Base-by-base conservation (phyloP, 2,329 filamentous ascomycete species). In the Albophoma yamanashiensis region DNA sequence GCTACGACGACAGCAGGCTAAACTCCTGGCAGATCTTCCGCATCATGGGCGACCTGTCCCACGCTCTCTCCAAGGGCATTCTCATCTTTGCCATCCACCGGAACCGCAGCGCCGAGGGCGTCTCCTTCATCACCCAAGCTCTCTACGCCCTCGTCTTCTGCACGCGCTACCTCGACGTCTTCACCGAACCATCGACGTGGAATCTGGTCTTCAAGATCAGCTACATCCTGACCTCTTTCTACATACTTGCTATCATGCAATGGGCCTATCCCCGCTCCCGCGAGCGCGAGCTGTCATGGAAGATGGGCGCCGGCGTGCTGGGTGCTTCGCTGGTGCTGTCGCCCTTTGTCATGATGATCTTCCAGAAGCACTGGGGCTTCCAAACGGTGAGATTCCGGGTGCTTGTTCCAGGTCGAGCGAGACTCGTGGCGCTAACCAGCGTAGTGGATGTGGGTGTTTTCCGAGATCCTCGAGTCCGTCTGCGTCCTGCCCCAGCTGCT, bases 271-370 rank as follows among this genome's bases (percentile, higher is more conserved):
- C 92, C 14, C 84, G 93, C 40, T 96, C 92, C n/a, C 80, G 92
- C 50, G 93, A 97, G 75, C 82, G 87, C 58, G 93, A 97, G 77
- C 85, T 91, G 67, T 89, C 92, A n/a, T 97, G 93, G 92, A 96
- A 92, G 75, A 79, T 97, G 64, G 91, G 90, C 50, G 85, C 85
- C 34, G 84, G 83, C 64, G 87, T 87, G 58, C 74, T 93, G 2
- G 79, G 76, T 15, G 88, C 83, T 4, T 87, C 87, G 25, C 68
- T 91, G 38, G 67, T 89, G 15, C 70, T 89, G 38, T 87, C 91
- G 12, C 91, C 92, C 0, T 81, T 95, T 64, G 81, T 85, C 65
- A 88, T 87, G 76, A 72, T 89, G 65, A 84, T 92, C 59, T 88
- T 93, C 67, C 78, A 84, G 65, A 60, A 61, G 4, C 62, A 68